phyloP scores from a whole-genome alignment of 306 rosid species.

The Sophora flavescens region DNA sequence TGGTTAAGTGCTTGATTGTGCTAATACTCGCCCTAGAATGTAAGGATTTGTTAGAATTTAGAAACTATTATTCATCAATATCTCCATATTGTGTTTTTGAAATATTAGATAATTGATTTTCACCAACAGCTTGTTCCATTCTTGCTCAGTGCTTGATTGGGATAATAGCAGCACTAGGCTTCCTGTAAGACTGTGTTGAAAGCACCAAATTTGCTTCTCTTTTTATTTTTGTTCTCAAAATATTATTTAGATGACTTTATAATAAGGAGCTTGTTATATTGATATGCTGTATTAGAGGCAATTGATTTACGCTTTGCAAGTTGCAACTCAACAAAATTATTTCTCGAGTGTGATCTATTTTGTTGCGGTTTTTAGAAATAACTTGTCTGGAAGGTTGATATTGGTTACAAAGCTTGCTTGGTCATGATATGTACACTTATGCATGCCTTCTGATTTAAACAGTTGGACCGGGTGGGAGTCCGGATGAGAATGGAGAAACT shows the following conservation, averaged over 20 bases:
- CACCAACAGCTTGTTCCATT: not conserved
- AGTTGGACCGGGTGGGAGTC: constrained; percentile 99
- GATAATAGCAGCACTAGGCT: not conserved
- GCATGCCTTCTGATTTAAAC: constrained; percentile 33
- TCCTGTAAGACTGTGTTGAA: not conserved
- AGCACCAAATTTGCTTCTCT: not conserved
- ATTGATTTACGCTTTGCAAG: not conserved
- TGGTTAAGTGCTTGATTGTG: constrained; percentile 1
- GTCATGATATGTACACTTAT: not conserved
- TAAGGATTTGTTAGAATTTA: not conserved
- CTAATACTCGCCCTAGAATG: not conserved
- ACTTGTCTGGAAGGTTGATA: not conserved
- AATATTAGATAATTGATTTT: constrained; percentile 12
- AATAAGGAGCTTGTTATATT: not conserved
- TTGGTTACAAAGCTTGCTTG: constrained; percentile 22
- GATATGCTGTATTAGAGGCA: not conserved
- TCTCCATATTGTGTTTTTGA: not conserved
- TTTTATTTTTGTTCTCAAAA: constrained; percentile 14
- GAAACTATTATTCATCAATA: not conserved
- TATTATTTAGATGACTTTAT: not conserved
- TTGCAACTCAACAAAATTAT: not conserved
- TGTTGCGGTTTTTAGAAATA: constrained; percentile 12
- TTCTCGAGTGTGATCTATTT: constrained; percentile 10
- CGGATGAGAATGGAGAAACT: constrained; percentile 96
- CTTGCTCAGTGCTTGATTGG: constrained; percentile 24